Evolutionary conservation across 2,329 filamentous ascomycete species (phyloP), one percentile per base, ranked within the genome.

Genomic region (Penicillium fuscoglaucum): DNA sequence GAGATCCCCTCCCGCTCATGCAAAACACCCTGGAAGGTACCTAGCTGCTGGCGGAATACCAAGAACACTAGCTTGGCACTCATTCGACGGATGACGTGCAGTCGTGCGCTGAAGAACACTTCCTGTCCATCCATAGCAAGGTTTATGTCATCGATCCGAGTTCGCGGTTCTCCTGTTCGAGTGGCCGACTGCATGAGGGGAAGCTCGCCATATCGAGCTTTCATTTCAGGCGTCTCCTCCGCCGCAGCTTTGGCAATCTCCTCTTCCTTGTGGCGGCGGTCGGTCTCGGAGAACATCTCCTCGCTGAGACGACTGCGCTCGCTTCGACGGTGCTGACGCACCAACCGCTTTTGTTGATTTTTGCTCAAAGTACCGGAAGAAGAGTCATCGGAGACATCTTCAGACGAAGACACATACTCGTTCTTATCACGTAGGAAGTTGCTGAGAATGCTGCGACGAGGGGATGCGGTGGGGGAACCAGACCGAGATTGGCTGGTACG

Each of bases 1-100:
- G 90, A 82, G 48, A 80, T 79, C 7, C 85, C 84, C 63, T 86
- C 79, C 64, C 83, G 79, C 60, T 81, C 78, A 24, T 85, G 80
- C 41, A 97, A 79, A 3, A 96, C 90, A 61, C 91, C 92, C 74
- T 97, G 93, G 52, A 96, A 85, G 26, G 91, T 95, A 64, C 84
- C 82, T 13, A 90, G 87, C 76, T 93, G 89, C 76, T 96, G 91
- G 55, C 93, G 88, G 70, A 96, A 89, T 58, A 96, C 84, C 44
- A 96, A 79, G 74, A 96, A 96, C 68, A 91, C 90, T 35, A 96
- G 81, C 65, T 90, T 88, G 66, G 90, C 84, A 71, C 91, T 93
- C 78, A 96, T 84, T 66, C 89, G 88, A 47, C 93, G 87, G 58
- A 95, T 82, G 57, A 92, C 90, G 73, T 93, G 89, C 21, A 95